Conservation (phyloP, 2,329 filamentous ascomycete species). For the Thielaviopsis ethacetica region DNA sequence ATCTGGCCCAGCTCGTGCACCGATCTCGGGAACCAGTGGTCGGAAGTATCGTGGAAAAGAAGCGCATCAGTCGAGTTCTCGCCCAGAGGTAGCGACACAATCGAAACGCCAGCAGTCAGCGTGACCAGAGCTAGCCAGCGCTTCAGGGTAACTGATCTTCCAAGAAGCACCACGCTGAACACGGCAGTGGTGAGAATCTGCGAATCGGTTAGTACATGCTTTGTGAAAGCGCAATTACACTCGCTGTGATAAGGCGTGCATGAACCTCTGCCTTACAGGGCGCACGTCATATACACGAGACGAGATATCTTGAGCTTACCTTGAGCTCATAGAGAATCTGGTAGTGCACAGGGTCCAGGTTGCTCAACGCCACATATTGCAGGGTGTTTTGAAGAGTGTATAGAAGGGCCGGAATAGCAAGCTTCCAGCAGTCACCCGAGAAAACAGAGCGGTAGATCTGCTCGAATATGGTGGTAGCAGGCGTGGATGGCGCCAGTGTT, state of each 20-base stretch:
- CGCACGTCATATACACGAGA: not conserved
- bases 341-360: conserved; percentile 82
- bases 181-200: conserved; percentile 75
- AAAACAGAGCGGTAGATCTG: conserved; percentile 71
- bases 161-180: conserved; percentile 67
- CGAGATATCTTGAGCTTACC: conserved; percentile 23
- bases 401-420: conserved; percentile 72
- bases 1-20: conserved; percentile 57
- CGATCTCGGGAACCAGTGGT: conserved; percentile 61
- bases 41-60: conserved; percentile 44
- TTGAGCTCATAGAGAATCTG: conserved; percentile 90
- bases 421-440: conserved; percentile 82
- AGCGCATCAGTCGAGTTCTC: conserved; percentile 38
- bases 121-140: conserved; percentile 71
- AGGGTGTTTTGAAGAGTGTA: conserved; percentile 90
- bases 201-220: not conserved
- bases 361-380: conserved; percentile 81
- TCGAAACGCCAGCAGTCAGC: conserved; percentile 64
- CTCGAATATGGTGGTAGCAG: conserved; percentile 63
- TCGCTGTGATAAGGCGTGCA: not conserved
- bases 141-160: conserved; percentile 49
- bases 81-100: conserved; percentile 63
- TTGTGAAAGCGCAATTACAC: not conserved
- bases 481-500: conserved; percentile 60
- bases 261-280: not conserved